Evolutionary conservation across 345 rosid genomes (phyloP), one percentile per base, ranked within the genome.

Genomic region (Salix caprea): DNA sequence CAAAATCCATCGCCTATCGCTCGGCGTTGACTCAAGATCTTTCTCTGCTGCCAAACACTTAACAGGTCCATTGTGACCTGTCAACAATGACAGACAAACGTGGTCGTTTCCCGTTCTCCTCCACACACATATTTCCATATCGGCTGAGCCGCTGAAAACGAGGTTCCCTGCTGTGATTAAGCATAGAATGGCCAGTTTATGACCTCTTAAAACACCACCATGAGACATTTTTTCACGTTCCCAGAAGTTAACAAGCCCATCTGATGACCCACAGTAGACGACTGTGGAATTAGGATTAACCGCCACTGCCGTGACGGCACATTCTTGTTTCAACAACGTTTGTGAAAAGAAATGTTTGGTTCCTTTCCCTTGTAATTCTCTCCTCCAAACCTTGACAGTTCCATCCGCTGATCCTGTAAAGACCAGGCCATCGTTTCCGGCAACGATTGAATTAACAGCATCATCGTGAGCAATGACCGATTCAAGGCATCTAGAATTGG

Each of bases 361-460:
- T 23, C 92, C 96, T 73, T 85, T 95, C 6, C 94, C 99, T 80
- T 90, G 97, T 34, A 85, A 50, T 73, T 95, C 99, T 73, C 99
- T 84, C 77, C 96, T 82, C 99, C 99, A 95, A 6, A 91, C 94
- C 71, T 95, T 95, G 2, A 93, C 91, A 1, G 88, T 86, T 0
- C 99, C 99, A 16, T 93, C 97, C 0, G 97, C 98, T 8, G 98
- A 90, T 5, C 99, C 98, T 2, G 97, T 89, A 21, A 93, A 91
- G 56, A 93, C 93, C 70, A 93, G 84, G 15, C 98, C 94, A 37
- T 93, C 97, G 23, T 89, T 91, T 14, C 92, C 98, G 0, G 91
- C 86, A 0, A 90, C 89, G 19, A 91, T 76, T 0, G 97, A 84
- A 67, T 95, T 95, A 0, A 93, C 91, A 0, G 97, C 94, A 32